A percentile compares a stretch with the other conserved stretches of the same genome.
These are phyloP conservation scores for Violaceomyces palustris DNA, from an alignment of 1,284 basidiomycete genomes.

Conservation along the genomic window DNA sequence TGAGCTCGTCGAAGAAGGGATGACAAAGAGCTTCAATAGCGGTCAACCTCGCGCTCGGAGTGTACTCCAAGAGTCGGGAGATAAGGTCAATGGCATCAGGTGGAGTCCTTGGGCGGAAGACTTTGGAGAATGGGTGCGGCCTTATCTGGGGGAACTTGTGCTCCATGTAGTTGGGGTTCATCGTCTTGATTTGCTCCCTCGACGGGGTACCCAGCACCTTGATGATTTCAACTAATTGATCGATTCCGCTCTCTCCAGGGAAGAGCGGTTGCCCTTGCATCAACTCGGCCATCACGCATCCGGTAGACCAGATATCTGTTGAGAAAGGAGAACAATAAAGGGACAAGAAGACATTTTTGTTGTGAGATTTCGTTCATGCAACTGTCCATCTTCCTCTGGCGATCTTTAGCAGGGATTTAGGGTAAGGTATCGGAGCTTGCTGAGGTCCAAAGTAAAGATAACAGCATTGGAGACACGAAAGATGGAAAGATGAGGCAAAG, in stretches of 20 bases:
- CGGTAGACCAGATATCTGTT: constrained; percentile 94
- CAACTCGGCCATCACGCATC: constrained; percentile 99
- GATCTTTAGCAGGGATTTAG: no score
- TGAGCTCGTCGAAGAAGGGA: constrained; percentile 95
- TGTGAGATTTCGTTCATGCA: no score
- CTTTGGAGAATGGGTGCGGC: constrained; percentile 65
- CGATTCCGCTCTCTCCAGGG: constrained; percentile 97
- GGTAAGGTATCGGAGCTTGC: no score
- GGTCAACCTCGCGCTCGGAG: constrained; percentile 82
- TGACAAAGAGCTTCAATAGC: constrained; percentile 78
- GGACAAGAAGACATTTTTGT: constrained; percentile 1
- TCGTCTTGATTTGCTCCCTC: constrained; percentile 99
- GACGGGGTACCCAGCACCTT: constrained; percentile 98
- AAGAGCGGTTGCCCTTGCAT: constrained; percentile 99
- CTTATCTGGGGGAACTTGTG: constrained; percentile 99
- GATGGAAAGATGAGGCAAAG: no score
- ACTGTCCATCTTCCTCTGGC: no score
- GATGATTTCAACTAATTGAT: constrained; percentile 99
- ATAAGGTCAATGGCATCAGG: constrained; percentile 95
- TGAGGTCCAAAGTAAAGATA: no score
- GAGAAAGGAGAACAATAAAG: no score
- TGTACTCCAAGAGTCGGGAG: constrained; percentile 91
- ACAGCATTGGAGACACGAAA: no score
- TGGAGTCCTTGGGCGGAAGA: constrained; percentile 95
- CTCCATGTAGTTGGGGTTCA: constrained; percentile 99